Conservation (phyloP, 495 filamentous ascomycete genomes). For the Tetracladium setigerum region DNA sequence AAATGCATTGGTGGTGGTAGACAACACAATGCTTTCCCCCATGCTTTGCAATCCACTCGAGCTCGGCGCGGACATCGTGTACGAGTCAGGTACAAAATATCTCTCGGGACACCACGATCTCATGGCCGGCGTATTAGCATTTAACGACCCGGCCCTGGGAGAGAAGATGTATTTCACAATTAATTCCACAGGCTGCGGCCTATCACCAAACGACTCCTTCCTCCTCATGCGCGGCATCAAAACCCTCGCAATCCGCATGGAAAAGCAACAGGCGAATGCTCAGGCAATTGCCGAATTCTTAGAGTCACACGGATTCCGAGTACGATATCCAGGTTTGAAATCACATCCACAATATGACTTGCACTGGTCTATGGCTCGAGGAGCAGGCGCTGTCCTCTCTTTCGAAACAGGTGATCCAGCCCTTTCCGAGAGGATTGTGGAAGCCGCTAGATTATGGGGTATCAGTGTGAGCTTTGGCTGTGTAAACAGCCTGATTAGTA, state of each 20-base stretch:
- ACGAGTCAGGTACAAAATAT: slow-evolving; percentile 97
- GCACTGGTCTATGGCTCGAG: slow-evolving; percentile 89
- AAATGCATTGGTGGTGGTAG: slow-evolving; percentile 79
- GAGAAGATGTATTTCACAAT: slow-evolving; percentile 94
- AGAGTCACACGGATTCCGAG: slow-evolving; percentile 84
- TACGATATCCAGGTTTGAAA: slow-evolving; percentile 87
- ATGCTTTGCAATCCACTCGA: slow-evolving; percentile 88
- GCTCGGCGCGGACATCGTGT: slow-evolving; percentile 90
- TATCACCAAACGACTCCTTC: slow-evolving; percentile 93
- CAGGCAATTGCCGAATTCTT: slow-evolving; percentile 88
- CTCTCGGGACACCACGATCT: slow-evolving; percentile 97
- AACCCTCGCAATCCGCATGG: slow-evolving; percentile 94
- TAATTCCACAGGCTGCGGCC: slow-evolving; percentile 88
- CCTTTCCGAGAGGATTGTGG: slow-evolving; percentile 86
- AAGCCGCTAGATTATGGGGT: slow-evolving; percentile 82
- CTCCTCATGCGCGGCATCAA: slow-evolving; percentile 91
- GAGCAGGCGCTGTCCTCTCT: slow-evolving; percentile 85
- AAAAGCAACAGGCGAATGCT: slow-evolving; percentile 91
- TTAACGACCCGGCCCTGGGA: slow-evolving; percentile 71
- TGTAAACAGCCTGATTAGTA: slow-evolving; percentile 96
- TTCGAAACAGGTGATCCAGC: slow-evolving; percentile 87
- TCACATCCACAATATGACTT: slow-evolving; percentile 95
- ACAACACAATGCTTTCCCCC: slow-evolving; percentile 98
- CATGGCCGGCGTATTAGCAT: slow-evolving; percentile 93
- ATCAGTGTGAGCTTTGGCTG: slow-evolving; percentile 97